Conservation (phyloP, 495 filamentous ascomycete genomes). For the Penicillium coffeae region DNA sequence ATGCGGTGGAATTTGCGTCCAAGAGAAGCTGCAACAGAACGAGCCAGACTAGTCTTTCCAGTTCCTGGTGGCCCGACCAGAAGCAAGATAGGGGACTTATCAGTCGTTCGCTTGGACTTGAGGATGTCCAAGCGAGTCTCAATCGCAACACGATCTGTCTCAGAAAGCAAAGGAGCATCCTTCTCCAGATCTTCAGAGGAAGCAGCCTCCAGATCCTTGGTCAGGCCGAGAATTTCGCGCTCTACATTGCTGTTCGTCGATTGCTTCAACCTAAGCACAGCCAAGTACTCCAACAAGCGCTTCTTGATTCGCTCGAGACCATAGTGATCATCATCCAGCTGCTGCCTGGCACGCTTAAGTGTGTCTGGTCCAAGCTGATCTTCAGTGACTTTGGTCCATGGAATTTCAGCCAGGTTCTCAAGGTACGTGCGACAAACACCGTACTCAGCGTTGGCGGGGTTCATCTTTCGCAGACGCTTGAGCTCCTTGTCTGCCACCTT, state of each 20-base stretch:
- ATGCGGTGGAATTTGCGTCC: slow-evolving; percentile 97
- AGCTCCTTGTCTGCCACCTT: slow-evolving; percentile 89
- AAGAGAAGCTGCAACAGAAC: slow-evolving; percentile 85
- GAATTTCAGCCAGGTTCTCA: slow-evolving; percentile 91
- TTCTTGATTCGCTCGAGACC: slow-evolving; percentile 98
- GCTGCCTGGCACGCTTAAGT: slow-evolving; percentile 73
- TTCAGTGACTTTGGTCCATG: slow-evolving; percentile 83
- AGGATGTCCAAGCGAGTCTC: slow-evolving; percentile 63
- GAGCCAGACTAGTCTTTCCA: slow-evolving; percentile 94
- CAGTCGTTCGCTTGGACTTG: slow-evolving; percentile 71
- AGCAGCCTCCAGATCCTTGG: slow-evolving; percentile 52
- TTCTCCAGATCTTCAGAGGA: slow-evolving; percentile 43
- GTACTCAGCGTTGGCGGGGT: slow-evolving; percentile 90
- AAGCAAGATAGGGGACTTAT: slow-evolving; percentile 94
- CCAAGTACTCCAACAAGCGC: slow-evolving; percentile 89
- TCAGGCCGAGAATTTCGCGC: slow-evolving; percentile 63
- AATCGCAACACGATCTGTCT: slow-evolving; percentile 43
- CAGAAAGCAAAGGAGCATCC: slow-evolving; percentile 28
- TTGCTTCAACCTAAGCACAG: slow-evolving; percentile 91
- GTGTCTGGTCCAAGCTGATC: slow-evolving; percentile 85
- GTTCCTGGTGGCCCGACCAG: slow-evolving; percentile 93
- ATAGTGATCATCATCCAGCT: slow-evolving; percentile 95
- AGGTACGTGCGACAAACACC: slow-evolving; percentile 91
- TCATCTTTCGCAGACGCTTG: slow-evolving; percentile 88
- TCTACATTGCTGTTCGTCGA: slow-evolving; percentile 77